These are phyloP conservation scores for Kokia cookei DNA, from an alignment of 441 rosid species.

Conservation along the genomic window DNA sequence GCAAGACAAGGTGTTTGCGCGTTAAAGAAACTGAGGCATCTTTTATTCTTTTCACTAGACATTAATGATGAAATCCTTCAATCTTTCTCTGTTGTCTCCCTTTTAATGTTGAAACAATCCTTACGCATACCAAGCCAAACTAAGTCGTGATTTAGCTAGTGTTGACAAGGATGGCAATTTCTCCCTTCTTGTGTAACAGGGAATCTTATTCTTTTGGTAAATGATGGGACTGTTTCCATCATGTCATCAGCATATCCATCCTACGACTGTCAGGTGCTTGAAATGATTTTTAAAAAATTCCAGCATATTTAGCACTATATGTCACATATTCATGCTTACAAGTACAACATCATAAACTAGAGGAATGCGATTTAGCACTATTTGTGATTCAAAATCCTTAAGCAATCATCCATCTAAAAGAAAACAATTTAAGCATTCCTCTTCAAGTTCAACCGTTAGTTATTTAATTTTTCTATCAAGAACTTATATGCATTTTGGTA, in stretches of 20 bases:
- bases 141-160: background rate
- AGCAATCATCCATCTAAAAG: background rate
- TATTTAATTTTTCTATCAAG: background rate
- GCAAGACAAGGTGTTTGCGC: background rate
- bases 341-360: background rate
- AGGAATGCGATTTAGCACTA: background rate
- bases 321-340: background rate
- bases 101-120: background rate
- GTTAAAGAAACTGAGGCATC: background rate
- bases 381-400: background rate
- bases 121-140: background rate
- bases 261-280: background rate
- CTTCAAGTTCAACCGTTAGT: background rate
- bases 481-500: constrained; percentile 3
- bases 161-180: background rate
- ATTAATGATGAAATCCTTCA: background rate
- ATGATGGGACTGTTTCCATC: background rate
- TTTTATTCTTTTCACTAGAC: background rate
- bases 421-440: background rate
- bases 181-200: background rate
- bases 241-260: background rate
- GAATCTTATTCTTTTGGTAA: background rate
- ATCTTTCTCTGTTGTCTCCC: background rate
- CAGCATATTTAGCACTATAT: background rate
- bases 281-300: background rate